Evolutionary conservation across 2,329 filamentous ascomycete genomes (phyloP).

Genomic region (Rhynchosporium graminicola): DNA sequence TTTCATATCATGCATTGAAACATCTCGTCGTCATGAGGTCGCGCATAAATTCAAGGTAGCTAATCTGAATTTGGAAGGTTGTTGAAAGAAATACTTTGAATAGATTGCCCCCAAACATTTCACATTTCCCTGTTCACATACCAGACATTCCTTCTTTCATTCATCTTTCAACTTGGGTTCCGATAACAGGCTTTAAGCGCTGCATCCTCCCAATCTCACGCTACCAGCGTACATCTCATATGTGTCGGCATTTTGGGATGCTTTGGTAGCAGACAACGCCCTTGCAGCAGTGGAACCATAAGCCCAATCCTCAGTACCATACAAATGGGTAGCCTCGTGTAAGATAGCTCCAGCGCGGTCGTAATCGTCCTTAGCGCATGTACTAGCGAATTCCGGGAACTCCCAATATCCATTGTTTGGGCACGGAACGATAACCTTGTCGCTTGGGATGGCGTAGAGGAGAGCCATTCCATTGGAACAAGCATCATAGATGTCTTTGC

Average conservation of each 20-base stretch:
- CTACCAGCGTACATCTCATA: conserved; percentile 36
- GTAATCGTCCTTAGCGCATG: conserved; percentile 32
- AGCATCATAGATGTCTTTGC: conserved; percentile 29
- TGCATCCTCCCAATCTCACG: conserved; percentile 33
- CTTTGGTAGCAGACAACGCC: conserved; percentile 27
- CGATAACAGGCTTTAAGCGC: not conserved
- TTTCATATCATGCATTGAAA: no score
- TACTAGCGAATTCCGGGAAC: conserved; percentile 27
- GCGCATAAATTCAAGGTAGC: no score
- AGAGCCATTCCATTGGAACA: conserved; percentile 31
- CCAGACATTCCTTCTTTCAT: no score
- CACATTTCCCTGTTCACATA: no score
- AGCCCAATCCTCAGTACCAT: conserved; percentile 32
- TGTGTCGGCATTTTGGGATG: conserved; percentile 33
- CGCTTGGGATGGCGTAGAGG: conserved; percentile 32
- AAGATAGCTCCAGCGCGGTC: conserved; percentile 31
- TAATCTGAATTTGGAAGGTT: no score
- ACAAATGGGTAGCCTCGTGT: conserved; percentile 34
- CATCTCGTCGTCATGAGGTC: no score
- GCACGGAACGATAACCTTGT: conserved; percentile 32
- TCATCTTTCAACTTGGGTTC: no score
- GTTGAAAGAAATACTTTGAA: no score
- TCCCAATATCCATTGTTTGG: conserved; percentile 33
- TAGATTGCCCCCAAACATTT: no score
- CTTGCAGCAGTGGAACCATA: conserved; percentile 32